Evolutionary conservation across 345 rosid genomes (phyloP), one percentile per base, ranked within the genome.

Genomic region (thale cress (Arabidopsis thaliana)): DNA sequence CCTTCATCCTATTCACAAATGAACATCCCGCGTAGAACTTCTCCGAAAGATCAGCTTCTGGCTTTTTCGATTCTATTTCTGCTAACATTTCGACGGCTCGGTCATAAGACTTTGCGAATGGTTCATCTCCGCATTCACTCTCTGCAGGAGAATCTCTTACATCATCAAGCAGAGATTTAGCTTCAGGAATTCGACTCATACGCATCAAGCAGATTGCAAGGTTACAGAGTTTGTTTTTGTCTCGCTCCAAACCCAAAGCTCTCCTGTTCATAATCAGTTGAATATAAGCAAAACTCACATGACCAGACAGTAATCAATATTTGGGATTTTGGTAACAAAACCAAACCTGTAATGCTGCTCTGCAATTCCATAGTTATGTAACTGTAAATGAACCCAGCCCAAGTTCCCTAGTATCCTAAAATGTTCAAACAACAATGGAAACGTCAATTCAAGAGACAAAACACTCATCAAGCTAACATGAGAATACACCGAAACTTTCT

Each of bases 301-400:
- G 12, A 58, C 6, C 45, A 58, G 37, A 41, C 52, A 30, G 8
- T 42, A 42, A 51, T 22, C 2, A 49, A 10, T 7, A 32, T 2
- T 16, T 38, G 41, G 4, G 10, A 58, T 6, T 20, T n/a, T 36
- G 23, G 34, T 36, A 37, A 46, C 40, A 68, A 12, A 60, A 41
- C 32, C 36, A 50, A 77, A 84, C 96, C 89, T 83, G 86, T 93
- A 90, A 78, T 84, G 71, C 28, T 87, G 86, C 69, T 90, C 93
- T 9, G 97, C 93, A n/a, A 83, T 83, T 71, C 91, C 88, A 32
- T 84, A 91, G 76, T 93, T 84, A 72, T 83, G 86, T 30, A 84
- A 73, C 85, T 85, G 93, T 76, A 93, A 72, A 65, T 86, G 87
- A 74, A 93, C 97, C 98, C 97, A 93, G 6, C 96, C 98, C 79